A percentile compares a stretch with the other conserved stretches of the same genome.
Evolutionary conservation across 257 asterid genomes (phyloP).

Genomic region (Salvia miltiorrhiza): DNA sequence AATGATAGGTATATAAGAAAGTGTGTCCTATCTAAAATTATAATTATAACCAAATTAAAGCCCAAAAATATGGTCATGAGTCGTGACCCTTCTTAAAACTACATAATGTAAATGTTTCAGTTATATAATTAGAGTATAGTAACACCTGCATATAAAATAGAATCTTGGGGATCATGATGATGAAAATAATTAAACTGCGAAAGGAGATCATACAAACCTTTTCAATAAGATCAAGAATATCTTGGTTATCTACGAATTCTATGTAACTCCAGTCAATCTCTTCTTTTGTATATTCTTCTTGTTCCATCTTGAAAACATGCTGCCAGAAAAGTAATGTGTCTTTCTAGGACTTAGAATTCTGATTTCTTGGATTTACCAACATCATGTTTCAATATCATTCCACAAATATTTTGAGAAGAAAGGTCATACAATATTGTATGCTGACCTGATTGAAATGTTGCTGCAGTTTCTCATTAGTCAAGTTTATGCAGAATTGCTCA

Average conservation of each 20-base stretch:
- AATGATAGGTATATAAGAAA: no score
- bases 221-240: slow-evolving; percentile 90
- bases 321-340: slow-evolving; percentile 31
- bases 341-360: slow-evolving; percentile 10
- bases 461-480: slow-evolving; percentile 95
- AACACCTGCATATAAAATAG: background rate
- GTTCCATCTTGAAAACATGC: slow-evolving; percentile 98
- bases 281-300: slow-evolving; percentile 89
- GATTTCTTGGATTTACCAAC: background rate
- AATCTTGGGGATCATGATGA: background rate
- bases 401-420: background rate
- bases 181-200: background rate
- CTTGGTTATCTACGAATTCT: slow-evolving; percentile 84
- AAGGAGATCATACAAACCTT: slow-evolving; percentile 44
- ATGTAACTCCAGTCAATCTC: slow-evolving; percentile 95
- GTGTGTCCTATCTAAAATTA: no score
- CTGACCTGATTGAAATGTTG: slow-evolving; percentile 96
- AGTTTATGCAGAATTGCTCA: slow-evolving; percentile 92
- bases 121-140: background rate
- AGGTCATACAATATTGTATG: background rate
- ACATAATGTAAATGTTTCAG: background rate
- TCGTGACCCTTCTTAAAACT: background rate
- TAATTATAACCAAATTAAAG: background rate
- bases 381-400: background rate
- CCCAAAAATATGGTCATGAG: background rate